Percentiles rank a stretch among this genome's conserved stretches.
Evolutionary conservation across 805 yeast genomes (phyloP).

Genomic region (Pichia scutulata): DNA sequence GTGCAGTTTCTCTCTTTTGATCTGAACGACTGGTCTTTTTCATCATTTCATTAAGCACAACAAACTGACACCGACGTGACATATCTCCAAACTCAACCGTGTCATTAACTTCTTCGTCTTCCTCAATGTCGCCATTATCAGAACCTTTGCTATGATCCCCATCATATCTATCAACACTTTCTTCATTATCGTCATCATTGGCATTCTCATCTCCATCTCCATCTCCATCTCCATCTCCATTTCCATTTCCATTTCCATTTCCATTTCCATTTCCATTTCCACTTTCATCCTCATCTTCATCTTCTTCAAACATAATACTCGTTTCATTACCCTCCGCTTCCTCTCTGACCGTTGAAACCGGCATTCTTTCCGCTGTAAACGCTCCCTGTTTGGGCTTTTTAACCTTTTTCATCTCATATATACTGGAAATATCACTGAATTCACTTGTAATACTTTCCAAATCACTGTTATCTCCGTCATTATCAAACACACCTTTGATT

Average conservation of each 20-base stretch:
- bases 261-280: not conserved
- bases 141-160: not conserved
- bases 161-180: not conserved
- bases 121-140: not conserved
- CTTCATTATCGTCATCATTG: not conserved
- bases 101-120: slow-evolving; percentile 2
- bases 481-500: slow-evolving; percentile 1
- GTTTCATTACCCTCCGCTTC: slow-evolving; percentile 65
- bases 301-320: slow-evolving; percentile 39
- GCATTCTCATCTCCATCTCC: not conserved
- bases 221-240: not conserved
- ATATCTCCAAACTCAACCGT: slow-evolving; percentile 7
- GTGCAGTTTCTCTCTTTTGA: too few relatives aligned
- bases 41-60: slow-evolving; percentile 85
- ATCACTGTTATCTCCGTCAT: not conserved
- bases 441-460: slow-evolving; percentile 2
- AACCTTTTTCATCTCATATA: slow-evolving; percentile 1
- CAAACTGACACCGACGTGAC: slow-evolving; percentile 47
- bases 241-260: not conserved
- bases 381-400: slow-evolving; percentile 18
- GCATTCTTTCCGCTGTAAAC: slow-evolving; percentile 62
- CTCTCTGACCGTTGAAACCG: slow-evolving; percentile 57
- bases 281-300: not conserved
- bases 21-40: slow-evolving; percentile 24
- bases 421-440: not conserved